These are phyloP conservation scores for Trichoderma aggressivum DNA, from an alignment of 2,329 filamentous ascomycete genomes.

Conservation along the genomic window DNA sequence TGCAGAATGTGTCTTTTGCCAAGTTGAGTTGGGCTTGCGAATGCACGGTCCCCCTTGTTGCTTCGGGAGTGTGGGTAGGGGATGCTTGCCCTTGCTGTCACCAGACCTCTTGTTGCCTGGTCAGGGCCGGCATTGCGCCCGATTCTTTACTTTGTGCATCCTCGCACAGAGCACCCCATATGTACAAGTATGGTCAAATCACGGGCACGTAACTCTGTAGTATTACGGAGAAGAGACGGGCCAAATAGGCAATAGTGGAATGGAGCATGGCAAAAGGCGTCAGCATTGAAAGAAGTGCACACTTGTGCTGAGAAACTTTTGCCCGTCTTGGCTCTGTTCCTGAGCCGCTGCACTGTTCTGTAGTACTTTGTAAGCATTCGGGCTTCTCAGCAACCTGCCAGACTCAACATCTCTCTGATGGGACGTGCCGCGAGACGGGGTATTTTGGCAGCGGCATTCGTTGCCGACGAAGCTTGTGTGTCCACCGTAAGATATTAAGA, in stretches of 20 bases:
- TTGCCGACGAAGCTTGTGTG: constrained; percentile 6
- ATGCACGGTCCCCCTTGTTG: constrained; percentile 15
- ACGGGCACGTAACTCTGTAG: constrained; percentile 1
- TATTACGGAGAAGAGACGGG: neutral
- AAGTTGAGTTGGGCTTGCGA: constrained; percentile 37
- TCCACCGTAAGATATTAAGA: constrained; percentile 4
- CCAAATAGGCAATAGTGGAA: neutral
- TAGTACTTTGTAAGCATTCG: neutral
- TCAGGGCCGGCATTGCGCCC: constrained; percentile 10
- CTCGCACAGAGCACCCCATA: constrained; percentile 12
- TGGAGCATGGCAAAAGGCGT: neutral
- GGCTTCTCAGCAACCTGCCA: neutral
- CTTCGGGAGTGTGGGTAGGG: constrained; percentile 17
- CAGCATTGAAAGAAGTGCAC: neutral
- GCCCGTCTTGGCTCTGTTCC: neutral
- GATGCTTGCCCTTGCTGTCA: constrained; percentile 15
- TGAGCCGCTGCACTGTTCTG: neutral
- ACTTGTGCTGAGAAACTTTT: neutral
- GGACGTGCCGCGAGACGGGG: constrained; percentile 14
- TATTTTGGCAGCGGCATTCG: constrained; percentile 16
- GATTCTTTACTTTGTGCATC: constrained; percentile 15
- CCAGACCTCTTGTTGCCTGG: constrained; percentile 10
- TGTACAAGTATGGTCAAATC: constrained; percentile 13
- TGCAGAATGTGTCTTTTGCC: constrained; percentile 25
- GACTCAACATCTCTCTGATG: neutral